Base-by-base conservation (phyloP, 2,329 filamentous ascomycete genomes). In the Ascochyta fabae region DNA sequence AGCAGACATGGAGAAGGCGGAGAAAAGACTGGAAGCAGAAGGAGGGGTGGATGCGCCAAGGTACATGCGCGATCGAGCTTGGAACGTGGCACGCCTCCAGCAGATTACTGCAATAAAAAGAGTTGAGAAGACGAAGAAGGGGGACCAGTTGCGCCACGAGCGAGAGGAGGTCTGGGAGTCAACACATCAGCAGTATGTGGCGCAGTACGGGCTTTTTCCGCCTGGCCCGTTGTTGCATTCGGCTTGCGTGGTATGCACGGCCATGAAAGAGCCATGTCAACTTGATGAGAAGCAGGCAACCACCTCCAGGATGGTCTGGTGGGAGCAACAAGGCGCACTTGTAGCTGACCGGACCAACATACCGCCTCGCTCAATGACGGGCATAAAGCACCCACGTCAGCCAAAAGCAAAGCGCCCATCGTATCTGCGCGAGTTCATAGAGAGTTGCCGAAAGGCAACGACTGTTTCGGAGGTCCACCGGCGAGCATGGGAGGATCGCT, bases 101-200 rank as follows among this genome's bases (percentile, higher is more conserved):
- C 60, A 66, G 29, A 33, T 59, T 8, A 48, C 59, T 7, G 64
- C 59, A 33, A 56, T 52, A 24, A 43, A 58, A 29, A 54, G 53
- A 27, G 48, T 66, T 12, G 47, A 61, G 29, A 60, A 44, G 26
- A 45, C 43, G 9, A 53, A 58, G 23, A 59, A 38, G n/a, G 52
- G 43, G 15, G 59, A 61, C 8, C 63, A 66, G 35, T 39, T 66
- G 35, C 64, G 62, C n/a, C 60, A 59, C 58, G 64, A 69, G 46
- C 55, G 61, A 16, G 63, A 69, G 47, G 55, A 59, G 13, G 47
- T 51, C 22, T 70, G 69, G 68, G 62, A 68, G 19, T 59, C 62
- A 22, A 45, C 44, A 19, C 65, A 70, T 34, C 42, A 44, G 19
- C 48, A 26, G 23, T 45, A 36, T 24, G 3, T 55, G 27, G 19